Conservation (phyloP, 768 basidiomycete genomes). For the Serendipita sp. region DNA sequence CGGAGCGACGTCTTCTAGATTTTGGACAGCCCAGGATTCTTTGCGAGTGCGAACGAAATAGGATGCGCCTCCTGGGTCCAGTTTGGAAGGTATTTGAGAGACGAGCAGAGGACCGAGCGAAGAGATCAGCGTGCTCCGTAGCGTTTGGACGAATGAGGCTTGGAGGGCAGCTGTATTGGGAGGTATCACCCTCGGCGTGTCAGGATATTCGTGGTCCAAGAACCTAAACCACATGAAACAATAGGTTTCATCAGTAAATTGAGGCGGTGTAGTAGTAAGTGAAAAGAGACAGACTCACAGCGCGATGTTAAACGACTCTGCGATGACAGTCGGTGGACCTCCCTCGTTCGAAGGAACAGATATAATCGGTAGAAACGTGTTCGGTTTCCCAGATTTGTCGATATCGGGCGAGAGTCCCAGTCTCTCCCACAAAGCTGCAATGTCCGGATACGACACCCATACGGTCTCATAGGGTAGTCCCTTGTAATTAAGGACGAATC, state of each 20-base stretch:
- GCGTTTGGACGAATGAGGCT: not conserved
- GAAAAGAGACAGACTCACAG: not conserved
- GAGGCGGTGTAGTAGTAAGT: too few relatives aligned
- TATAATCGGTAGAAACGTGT: not conserved
- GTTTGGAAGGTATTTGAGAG: not conserved
- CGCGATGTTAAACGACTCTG: constrained; percentile 1
- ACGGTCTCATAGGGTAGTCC: constrained; percentile 49
- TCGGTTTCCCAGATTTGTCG: not conserved
- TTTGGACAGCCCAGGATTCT: not conserved
- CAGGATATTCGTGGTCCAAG: not conserved
- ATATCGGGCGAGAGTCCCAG: not conserved
- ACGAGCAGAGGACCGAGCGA: not conserved
- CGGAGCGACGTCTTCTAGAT: too few relatives aligned
- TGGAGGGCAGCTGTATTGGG: constrained; percentile 2
- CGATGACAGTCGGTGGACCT: not conserved
- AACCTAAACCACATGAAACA: not conserved
- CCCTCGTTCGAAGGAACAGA: not conserved
- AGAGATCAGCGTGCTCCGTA: not conserved
- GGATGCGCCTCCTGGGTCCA: not conserved
- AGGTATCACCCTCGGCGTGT: not conserved
- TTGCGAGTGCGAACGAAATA: not conserved
- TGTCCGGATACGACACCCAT: constrained; percentile 56
- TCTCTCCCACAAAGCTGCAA: constrained; percentile 20
- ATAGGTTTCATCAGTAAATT: not conserved
- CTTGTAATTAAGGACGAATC: constrained; percentile 62